Evolutionary conservation across 2,329 filamentous ascomycete genomes (phyloP), one percentile per base, ranked within the genome.

Genomic region (Alternaria solani): DNA sequence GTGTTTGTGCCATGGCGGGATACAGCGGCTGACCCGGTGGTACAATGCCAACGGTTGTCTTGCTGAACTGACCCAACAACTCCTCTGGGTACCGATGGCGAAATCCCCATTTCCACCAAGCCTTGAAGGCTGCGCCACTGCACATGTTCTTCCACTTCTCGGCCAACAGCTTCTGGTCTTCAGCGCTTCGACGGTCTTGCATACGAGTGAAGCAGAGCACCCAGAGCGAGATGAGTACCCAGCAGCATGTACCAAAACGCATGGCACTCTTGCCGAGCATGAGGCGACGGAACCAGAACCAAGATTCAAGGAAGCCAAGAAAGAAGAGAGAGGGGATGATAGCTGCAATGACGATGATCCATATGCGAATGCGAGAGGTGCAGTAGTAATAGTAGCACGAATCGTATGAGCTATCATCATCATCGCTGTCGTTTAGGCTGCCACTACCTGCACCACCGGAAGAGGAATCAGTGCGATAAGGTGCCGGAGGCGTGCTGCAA

Each of bases 221-320:
- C 69, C 67, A 74, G 0, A 77, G 64, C 1, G 68, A 72, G 30
- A 77, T 65, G 23, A 70, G 25, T 14, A 76, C 57, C 75, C 74
- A 77, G 48, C 60, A 75, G 2, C 75, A 54, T 0, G 75, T 76
- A n/a, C 75, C 75, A 38, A 69, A 69, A 5, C 75, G 69, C 56
- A 77, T 64, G 5, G 67, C 68, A 12, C 65, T 70, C 46, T 70
- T 71, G 14, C 75, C 75, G 2, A 67, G 57, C 75, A 77, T 77
- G 14, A 77, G 66, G 20, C 75, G 68, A 14, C 73, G 72, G 68
- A 76, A 77, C 75, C 75, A 77, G 55, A 76, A 69, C 63, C 65
- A 77, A 7, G 64, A 69, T 38, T 77, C 75, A 16, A 76, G 42
- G 41, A 75, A 70, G 7, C 75, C 75, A 5, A 76, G 67, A 8